Evolutionary conservation across 1,284 basidiomycete species (phyloP).

Genomic region (Melampsora americana): DNA sequence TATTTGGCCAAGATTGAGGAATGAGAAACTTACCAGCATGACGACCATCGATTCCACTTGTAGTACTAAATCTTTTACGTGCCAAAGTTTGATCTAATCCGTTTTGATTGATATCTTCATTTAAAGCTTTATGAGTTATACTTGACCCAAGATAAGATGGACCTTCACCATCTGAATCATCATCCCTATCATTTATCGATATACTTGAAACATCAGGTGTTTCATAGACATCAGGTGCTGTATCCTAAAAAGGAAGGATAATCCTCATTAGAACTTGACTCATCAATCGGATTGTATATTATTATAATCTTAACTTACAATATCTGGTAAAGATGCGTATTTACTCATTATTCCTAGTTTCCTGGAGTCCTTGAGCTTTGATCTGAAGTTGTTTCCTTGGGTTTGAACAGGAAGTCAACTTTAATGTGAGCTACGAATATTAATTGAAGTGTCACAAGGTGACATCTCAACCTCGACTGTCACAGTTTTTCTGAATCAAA

Average conservation of each 20-base stretch:
- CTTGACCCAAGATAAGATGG: constrained; percentile 1
- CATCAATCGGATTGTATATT: background rate
- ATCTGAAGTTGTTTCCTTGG: no score
- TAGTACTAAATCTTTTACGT: constrained; percentile 22
- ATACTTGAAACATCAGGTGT: constrained; percentile 72
- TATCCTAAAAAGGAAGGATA: constrained; percentile 62
- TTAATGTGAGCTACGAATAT: no score
- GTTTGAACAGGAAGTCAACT: no score
- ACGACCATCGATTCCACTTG: constrained; percentile 25
- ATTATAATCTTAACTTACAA: constrained; percentile 61
- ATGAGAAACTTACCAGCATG: constrained; percentile 26
- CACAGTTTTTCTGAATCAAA: no score
- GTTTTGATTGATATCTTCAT: constrained; percentile 31
- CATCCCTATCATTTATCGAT: constrained; percentile 27
- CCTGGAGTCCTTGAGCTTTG: no score
- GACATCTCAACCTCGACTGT: no score
- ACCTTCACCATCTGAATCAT: constrained; percentile 36
- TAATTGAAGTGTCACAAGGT: no score
- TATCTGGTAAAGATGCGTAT: constrained; percentile 83
- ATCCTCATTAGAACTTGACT: background rate
- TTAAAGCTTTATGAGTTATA: constrained; percentile 1
- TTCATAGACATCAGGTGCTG: constrained; percentile 85
- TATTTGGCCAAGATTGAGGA: background rate
- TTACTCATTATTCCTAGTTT: constrained; percentile 57
- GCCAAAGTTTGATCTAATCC: constrained; percentile 28